Evolutionary conservation across 768 basidiomycete species (phyloP), one percentile per base, ranked within the genome.

Genomic region (Tylopilus cervinicoccineus): DNA sequence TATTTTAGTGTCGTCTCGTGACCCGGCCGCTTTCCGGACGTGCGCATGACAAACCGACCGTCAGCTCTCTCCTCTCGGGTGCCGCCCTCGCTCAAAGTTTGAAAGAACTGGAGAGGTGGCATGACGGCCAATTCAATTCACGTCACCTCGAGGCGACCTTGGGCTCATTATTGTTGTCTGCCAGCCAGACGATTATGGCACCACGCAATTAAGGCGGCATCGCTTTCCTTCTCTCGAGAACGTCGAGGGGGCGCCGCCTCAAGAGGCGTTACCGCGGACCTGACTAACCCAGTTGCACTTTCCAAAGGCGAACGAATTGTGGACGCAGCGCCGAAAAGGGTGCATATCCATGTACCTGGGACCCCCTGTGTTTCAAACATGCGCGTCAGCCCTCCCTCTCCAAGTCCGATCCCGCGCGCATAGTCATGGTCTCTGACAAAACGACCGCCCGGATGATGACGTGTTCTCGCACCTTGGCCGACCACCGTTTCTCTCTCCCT

Each of bases 121-220:
- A n/a, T 20, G 36, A 48, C 47, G 49, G 43, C 43, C 42, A 19
- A n/a, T 23, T 58, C 38, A 26, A 16, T 20, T 61, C 26, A 60
- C 60, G 60, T 42, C 59, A 55, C 48, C 40, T 51, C 48, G 34
- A 40, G 37, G 29, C 38, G 26, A 45, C 31, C n/a, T n/a, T n/a
- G n/a, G n/a, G 27, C 58, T 19, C 41, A 46, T 47, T 37, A 26
- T 43, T 36, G 23, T 34, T 50, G 52, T 50, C 20, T 42, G 45
- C 10, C 38, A 53, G 55, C 27, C 6, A 32, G 28, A 47, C 45
- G 4, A 24, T 64, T 66, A 52, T 59, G 62, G 60, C 23, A 58
- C 48, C 0, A 22, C 33, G 45, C 48, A 53, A 65, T 65, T 59
- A 64, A 55, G 34, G 58, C 52, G 60, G 51, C 51, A 54, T 59